A percentile compares a stretch with the other conserved stretches of the same genome.
These are phyloP conservation scores for Emergomyces africanus DNA, from an alignment of 2,329 filamentous ascomycete genomes.

Conservation along the genomic window DNA sequence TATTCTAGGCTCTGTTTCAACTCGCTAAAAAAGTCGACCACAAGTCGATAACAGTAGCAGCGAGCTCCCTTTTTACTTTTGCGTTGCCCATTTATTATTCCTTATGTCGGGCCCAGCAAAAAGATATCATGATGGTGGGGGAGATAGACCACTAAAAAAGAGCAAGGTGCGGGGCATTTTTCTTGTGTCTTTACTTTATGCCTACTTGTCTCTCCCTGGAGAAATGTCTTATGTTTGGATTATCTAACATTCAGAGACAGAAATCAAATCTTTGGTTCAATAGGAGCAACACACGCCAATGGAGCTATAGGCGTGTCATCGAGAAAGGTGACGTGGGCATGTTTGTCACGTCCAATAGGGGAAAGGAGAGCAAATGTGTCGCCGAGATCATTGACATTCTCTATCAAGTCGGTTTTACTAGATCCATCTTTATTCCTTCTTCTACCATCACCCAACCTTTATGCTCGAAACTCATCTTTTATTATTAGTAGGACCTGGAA, in stretches of 20 bases:
- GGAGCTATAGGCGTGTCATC: slow-evolving; percentile 15
- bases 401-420: slow-evolving; percentile 33
- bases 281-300: slow-evolving; percentile 1
- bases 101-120: neutral
- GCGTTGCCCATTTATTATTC: neutral
- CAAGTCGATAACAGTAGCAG: neutral
- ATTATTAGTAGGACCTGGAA: neutral
- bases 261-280: slow-evolving; percentile 1
- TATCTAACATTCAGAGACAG: neutral
- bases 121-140: neutral
- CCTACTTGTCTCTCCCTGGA: neutral
- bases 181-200: neutral
- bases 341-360: slow-evolving; percentile 51
- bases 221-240: neutral
- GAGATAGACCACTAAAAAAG: neutral
- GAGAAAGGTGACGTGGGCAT: slow-evolving; percentile 46
- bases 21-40: neutral
- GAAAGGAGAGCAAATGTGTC: slow-evolving; percentile 47
- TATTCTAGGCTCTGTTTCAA: neutral
- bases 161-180: neutral
- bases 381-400: slow-evolving; percentile 46
- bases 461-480: neutral
- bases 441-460: neutral
- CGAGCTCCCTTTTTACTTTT: neutral
- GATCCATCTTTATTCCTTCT: neutral